Conservation (phyloP, 2,329 filamentous ascomycete species). For the Alternaria tenuissima region DNA sequence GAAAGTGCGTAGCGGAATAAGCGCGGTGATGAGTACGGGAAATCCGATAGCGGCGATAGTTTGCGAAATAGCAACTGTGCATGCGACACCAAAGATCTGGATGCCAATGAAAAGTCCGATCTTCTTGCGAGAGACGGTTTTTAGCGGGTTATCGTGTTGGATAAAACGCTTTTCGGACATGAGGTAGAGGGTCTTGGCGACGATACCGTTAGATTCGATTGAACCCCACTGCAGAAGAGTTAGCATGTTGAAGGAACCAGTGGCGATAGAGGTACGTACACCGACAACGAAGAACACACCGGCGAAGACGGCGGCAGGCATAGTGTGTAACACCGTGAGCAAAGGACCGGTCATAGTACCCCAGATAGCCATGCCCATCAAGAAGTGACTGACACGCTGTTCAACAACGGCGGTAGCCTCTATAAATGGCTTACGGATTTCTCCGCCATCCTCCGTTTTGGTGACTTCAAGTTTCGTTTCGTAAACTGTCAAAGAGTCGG, state of each 20-base stretch:
- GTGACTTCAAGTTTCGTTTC: conserved; percentile 46
- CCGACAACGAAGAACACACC: conserved; percentile 66
- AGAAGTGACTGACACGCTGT: conserved; percentile 62
- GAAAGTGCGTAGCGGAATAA: conserved; percentile 63
- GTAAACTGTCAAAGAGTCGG: conserved; percentile 59
- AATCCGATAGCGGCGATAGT: conserved; percentile 66
- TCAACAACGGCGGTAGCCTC: conserved; percentile 59
- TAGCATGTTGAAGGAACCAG: background rate
- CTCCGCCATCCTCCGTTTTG: conserved; percentile 52
- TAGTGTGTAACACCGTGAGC: conserved; percentile 59
- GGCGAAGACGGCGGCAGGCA: conserved; percentile 61
- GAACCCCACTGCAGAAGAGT: conserved; percentile 50
- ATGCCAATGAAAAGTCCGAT: conserved; percentile 60
- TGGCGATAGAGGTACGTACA: conserved; percentile 32
- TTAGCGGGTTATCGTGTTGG: conserved; percentile 57
- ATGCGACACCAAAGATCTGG: conserved; percentile 59
- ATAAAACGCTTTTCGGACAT: conserved; percentile 58
- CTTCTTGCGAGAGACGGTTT: conserved; percentile 53
- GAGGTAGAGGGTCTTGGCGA: conserved; percentile 59
- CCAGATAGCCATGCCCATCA: conserved; percentile 63
- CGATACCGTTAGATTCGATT: conserved; percentile 58
- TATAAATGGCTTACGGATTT: conserved; percentile 56
- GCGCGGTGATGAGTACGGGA: conserved; percentile 62
- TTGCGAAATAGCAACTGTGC: conserved; percentile 64
- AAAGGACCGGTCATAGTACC: conserved; percentile 64